These are phyloP conservation scores for Crinitomyces ghanaensis DNA, from an alignment of 805 yeast species.

Conservation along the genomic window DNA sequence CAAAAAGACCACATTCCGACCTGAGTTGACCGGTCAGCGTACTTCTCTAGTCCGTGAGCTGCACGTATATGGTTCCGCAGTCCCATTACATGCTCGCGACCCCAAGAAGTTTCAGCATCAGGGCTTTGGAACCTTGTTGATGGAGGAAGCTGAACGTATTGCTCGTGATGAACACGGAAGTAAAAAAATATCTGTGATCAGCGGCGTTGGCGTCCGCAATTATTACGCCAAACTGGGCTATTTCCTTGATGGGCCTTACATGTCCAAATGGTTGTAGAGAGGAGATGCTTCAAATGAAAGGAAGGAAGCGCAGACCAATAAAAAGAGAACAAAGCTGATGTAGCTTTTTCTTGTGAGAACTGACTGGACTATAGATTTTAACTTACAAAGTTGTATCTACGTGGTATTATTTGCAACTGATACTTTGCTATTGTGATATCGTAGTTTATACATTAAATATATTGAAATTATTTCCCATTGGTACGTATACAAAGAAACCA, in stretches of 20 bases:
- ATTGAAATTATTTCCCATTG: no score
- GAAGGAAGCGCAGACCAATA: no score
- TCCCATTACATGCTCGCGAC: slow-evolving; percentile 90
- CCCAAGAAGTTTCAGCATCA: slow-evolving; percentile 98
- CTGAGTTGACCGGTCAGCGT: slow-evolving; percentile 72
- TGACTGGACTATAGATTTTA: no score
- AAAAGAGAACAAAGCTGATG: no score
- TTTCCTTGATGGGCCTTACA: slow-evolving; percentile 86
- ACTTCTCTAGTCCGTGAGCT: slow-evolving; percentile 93
- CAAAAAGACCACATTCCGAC: slow-evolving; percentile 79
- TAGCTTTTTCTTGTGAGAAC: no score
- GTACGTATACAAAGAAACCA: no score
- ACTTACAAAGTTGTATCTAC: no score
- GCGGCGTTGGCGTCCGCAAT: slow-evolving; percentile 96
- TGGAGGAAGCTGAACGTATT: slow-evolving; percentile 98
- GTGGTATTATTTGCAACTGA: no score
- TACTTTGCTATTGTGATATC: no score
- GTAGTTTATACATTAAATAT: no score
- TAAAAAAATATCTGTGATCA: slow-evolving; percentile 79
- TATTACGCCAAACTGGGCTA: slow-evolving; percentile 91
- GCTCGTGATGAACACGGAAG: slow-evolving; percentile 94
- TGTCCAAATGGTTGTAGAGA: slow-evolving; percentile 63
- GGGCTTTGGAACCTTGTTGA: slow-evolving; percentile 91
- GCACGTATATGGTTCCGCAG: slow-evolving; percentile 96
- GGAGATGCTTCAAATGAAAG: background rate